Evolutionary conservation across 192 early-diverging fungal species (phyloP).

Genomic region (Umbelopsis ramanniana): DNA sequence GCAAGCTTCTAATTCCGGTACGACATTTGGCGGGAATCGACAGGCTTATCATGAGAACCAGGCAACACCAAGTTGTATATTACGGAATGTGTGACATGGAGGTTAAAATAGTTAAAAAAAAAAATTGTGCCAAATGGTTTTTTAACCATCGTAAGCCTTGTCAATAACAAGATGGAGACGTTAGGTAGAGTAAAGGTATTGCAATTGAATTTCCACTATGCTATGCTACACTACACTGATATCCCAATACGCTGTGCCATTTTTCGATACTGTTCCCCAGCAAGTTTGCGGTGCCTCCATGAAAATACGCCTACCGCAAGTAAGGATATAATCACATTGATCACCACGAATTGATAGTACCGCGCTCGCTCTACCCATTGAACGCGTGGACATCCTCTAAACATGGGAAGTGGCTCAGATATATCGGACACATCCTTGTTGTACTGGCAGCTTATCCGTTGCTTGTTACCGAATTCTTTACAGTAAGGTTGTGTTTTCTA

Average conservation of each 20-base stretch:
- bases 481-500: slow-evolving; percentile 46
- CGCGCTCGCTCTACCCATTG: slow-evolving; percentile 26
- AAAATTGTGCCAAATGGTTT: no score
- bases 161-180: neutral
- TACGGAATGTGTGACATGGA: neutral
- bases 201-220: neutral
- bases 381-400: slow-evolving; percentile 39
- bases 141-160: no score
- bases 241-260: slow-evolving; percentile 43
- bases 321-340: slow-evolving; percentile 37
- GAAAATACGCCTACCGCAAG: slow-evolving; percentile 26
- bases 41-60: neutral
- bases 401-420: slow-evolving; percentile 32
- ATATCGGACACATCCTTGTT: slow-evolving; percentile 23
- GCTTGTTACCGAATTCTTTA: slow-evolving; percentile 42
- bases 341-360: slow-evolving; percentile 38
- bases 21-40: neutral
- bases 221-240: slow-evolving; percentile 1
- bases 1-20: no score
- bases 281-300: slow-evolving; percentile 45
- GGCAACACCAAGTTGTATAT: neutral
- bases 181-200: neutral
- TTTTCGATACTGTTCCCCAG: slow-evolving; percentile 38
- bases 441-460: slow-evolving; percentile 38
- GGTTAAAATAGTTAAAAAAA: no score